Percentiles rank a stretch among this genome's conserved stretches.
These are phyloP conservation scores for Mycena galopus DNA, from an alignment of 768 basidiomycete genomes.

Conservation along the genomic window DNA sequence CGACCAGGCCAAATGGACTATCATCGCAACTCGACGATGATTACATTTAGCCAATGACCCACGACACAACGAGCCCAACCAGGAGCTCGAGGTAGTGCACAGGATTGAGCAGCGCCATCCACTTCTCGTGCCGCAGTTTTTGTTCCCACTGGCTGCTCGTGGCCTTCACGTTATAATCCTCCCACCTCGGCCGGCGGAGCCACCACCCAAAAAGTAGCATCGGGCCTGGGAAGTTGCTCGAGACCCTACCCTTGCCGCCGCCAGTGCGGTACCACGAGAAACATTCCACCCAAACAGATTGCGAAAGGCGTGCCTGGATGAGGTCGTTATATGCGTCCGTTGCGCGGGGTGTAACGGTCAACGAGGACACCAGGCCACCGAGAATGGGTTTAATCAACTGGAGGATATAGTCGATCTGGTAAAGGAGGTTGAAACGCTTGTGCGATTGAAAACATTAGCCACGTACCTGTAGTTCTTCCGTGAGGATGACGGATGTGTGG, in stretches of 20 bases:
- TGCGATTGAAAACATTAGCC: not conserved
- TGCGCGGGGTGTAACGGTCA: not conserved
- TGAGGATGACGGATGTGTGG: constrained; percentile 47
- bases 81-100: too few species aligned
- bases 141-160: too few species aligned
- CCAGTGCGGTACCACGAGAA: constrained; percentile 57
- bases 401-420: constrained; percentile 5
- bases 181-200: constrained; percentile 51
- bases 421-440: not conserved
- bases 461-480: not conserved
- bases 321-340: constrained; percentile 28
- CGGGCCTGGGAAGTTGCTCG: constrained; percentile 56
- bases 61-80: too few species aligned
- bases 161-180: constrained; percentile 51
- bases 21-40: too few species aligned
- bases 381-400: constrained; percentile 5
- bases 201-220: constrained; percentile 49
- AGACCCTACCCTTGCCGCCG: constrained; percentile 52
- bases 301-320: not conserved
- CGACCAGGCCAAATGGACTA: too few species aligned
- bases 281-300: constrained; percentile 43
- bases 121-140: too few species aligned
- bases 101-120: too few species aligned
- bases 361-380: not conserved
- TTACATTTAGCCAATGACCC: too few species aligned